Percentiles rank a stretch among this genome's conserved stretches.
These are phyloP conservation scores for Coprinopsis strossmayeri DNA, from an alignment of 768 basidiomycete species.

Conservation along the genomic window DNA sequence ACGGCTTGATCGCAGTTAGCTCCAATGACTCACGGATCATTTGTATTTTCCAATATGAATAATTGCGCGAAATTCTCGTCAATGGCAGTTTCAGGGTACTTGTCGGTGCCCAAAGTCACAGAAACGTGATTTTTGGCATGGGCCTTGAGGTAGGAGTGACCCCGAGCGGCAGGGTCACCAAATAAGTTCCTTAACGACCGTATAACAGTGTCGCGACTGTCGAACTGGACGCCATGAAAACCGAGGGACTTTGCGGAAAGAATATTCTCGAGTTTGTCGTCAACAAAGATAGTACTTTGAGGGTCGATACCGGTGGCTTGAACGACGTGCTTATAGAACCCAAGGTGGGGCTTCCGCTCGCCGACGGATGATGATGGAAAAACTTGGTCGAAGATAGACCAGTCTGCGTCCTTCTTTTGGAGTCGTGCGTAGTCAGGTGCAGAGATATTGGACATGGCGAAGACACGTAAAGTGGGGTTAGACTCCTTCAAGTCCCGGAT, in stretches of 20 bases:
- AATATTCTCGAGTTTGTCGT: constrained; percentile 56
- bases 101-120: constrained; percentile 29
- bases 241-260: constrained; percentile 51
- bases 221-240: constrained; percentile 47
- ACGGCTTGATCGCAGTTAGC: background rate
- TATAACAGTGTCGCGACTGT: constrained; percentile 31
- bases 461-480: constrained; percentile 30
- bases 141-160: constrained; percentile 29
- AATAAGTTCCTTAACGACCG: constrained; percentile 41
- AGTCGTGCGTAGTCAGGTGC: constrained; percentile 42
- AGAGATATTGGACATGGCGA: constrained; percentile 58
- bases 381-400: constrained; percentile 40
- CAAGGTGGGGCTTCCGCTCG: constrained; percentile 51
- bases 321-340: constrained; percentile 46
- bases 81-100: constrained; percentile 26
- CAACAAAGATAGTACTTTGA: constrained; percentile 43
- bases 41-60: constrained; percentile 47
- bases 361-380: constrained; percentile 47
- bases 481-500: constrained; percentile 39
- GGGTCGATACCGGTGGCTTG: constrained; percentile 38
- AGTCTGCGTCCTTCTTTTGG: constrained; percentile 38
- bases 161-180: constrained; percentile 40
- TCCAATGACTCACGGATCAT: constrained; percentile 28
- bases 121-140: constrained; percentile 38
- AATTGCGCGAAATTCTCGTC: constrained; percentile 55